Conservation (phyloP, 345 rosid genomes). For the Mallotus nudiflorus region DNA sequence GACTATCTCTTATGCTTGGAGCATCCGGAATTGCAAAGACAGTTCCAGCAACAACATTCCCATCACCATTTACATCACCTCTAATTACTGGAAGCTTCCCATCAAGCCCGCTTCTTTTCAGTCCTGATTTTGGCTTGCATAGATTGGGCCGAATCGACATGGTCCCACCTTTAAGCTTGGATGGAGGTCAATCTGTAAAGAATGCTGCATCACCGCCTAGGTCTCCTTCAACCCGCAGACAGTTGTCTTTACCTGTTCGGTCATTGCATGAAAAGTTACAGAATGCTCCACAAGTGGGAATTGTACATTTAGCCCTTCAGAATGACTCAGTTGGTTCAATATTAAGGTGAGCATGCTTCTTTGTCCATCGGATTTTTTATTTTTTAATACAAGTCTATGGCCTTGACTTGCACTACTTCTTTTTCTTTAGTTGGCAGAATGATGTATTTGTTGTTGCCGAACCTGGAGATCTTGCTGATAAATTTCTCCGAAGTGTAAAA, state of each 20-base stretch:
- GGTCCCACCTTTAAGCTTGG: constrained; percentile 96
- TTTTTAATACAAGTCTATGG: constrained; percentile 16
- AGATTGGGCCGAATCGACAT: constrained; percentile 73
- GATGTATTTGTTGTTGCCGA: constrained; percentile 98
- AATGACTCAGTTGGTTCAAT: constrained; percentile 78
- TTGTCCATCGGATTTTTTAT: constrained; percentile 9
- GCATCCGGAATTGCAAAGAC: constrained; percentile 56
- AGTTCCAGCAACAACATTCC: constrained; percentile 58
- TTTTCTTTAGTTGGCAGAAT: constrained; percentile 77
- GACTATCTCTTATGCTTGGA: constrained; percentile 60
- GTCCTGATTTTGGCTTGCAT: constrained; percentile 78
- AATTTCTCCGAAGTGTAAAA: constrained; percentile 82
- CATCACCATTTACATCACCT: constrained; percentile 89
- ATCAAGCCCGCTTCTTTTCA: constrained; percentile 79
- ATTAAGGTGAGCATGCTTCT: constrained; percentile 59
- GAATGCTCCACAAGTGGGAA: constrained; percentile 88
- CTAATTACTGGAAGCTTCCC: constrained; percentile 91
- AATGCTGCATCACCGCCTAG: constrained; percentile 59
- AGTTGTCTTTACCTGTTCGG: constrained; percentile 67
- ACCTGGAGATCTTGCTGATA: constrained; percentile 93
- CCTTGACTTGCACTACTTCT: constrained; percentile 29
- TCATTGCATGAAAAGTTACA: constrained; percentile 89
- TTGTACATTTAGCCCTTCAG: constrained; percentile 88
- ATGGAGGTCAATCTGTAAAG: constrained; percentile 67
- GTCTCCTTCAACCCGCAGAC: constrained; percentile 72